phyloP scores from a whole-genome alignment of 2,329 filamentous ascomycete species.

The Epichloe elymi region DNA sequence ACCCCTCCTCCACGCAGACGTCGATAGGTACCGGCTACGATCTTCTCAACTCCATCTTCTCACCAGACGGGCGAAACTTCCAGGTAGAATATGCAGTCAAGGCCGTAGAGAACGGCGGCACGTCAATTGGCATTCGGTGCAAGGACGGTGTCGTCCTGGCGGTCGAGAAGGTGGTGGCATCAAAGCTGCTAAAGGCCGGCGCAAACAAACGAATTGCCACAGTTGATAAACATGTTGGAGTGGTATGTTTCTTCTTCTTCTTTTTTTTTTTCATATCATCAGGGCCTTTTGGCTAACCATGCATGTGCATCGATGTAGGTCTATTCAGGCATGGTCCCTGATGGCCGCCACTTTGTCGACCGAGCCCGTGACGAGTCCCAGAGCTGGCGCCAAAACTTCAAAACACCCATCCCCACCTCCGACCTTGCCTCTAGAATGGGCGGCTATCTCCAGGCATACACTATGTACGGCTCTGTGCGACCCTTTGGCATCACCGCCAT shows the following conservation, averaged over 20 bases:
- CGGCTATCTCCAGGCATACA: conserved; percentile 93
- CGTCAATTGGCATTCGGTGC: conserved; percentile 89
- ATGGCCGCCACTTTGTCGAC: conserved; percentile 89
- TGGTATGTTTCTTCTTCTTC: conserved; percentile 44
- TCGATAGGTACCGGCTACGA: conserved; percentile 99
- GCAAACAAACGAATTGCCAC: conserved; percentile 97
- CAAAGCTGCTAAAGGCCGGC: conserved; percentile 86
- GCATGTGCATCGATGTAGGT: conserved; percentile 43
- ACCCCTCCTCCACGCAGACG: conserved; percentile 47
- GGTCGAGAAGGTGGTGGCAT: conserved; percentile 90
- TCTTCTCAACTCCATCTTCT: conserved; percentile 99
- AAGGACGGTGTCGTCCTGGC: conserved; percentile 95
- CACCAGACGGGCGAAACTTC: conserved; percentile 96
- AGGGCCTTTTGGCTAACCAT: not conserved
- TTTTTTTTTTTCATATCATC: not conserved
- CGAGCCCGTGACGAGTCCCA: conserved; percentile 88
- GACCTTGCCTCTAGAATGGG: conserved; percentile 89
- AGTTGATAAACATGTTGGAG: conserved; percentile 83
- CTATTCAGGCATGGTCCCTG: conserved; percentile 85
- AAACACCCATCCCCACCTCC: conserved; percentile 78
- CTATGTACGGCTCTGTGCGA: conserved; percentile 89
- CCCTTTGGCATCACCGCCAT: conserved; percentile 96
- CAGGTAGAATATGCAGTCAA: conserved; percentile 98
- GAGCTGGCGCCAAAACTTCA: conserved; percentile 86
- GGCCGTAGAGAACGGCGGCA: conserved; percentile 95